These are phyloP conservation scores for Metschnikowia shivogae DNA, from an alignment of 805 yeast genomes.

Conservation along the genomic window DNA sequence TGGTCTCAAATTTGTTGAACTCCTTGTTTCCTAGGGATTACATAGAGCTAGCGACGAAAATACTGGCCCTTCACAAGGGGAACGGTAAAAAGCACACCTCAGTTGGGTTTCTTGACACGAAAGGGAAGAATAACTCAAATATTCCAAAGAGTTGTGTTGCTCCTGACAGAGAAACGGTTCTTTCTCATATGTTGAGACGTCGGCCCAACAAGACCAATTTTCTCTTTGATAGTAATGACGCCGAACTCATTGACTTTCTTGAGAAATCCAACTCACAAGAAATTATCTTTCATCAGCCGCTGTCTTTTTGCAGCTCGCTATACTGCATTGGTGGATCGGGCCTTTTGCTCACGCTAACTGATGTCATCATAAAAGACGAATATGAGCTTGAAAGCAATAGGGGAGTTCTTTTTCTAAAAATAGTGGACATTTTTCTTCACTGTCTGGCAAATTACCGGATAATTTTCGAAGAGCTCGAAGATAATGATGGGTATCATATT, in stretches of 20 bases:
- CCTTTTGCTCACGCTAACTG: constrained; percentile 43
- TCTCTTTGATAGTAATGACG: constrained; percentile 14
- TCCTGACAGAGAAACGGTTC: constrained; percentile 7
- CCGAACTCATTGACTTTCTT: constrained; percentile 11
- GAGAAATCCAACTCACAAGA: constrained; percentile 8
- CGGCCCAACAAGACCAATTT: constrained; percentile 9
- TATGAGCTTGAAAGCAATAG: constrained; percentile 13
- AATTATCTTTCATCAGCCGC: constrained; percentile 21
- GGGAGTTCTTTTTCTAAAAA: constrained; percentile 25
- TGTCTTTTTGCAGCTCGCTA: constrained; percentile 29
- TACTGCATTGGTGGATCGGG: constrained; percentile 52
- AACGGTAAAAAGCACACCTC: background rate
- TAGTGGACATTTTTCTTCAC: constrained; percentile 40
- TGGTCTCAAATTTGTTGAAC: constrained; percentile 18
- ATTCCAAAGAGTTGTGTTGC: background rate
- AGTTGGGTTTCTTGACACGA: background rate
- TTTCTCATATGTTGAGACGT: constrained; percentile 1
- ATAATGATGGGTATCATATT: constrained; percentile 56
- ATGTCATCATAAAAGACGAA: constrained; percentile 34
- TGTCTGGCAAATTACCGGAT: constrained; percentile 48
- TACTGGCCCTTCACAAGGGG: background rate
- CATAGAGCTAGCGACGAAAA: constrained; percentile 1
- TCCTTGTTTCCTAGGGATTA: constrained; percentile 4
- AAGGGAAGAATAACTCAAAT: background rate
- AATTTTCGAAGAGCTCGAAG: constrained; percentile 53